Base-by-base conservation (phyloP, 2,329 filamentous ascomycete genomes). In the Calonectria leucothoes region DNA sequence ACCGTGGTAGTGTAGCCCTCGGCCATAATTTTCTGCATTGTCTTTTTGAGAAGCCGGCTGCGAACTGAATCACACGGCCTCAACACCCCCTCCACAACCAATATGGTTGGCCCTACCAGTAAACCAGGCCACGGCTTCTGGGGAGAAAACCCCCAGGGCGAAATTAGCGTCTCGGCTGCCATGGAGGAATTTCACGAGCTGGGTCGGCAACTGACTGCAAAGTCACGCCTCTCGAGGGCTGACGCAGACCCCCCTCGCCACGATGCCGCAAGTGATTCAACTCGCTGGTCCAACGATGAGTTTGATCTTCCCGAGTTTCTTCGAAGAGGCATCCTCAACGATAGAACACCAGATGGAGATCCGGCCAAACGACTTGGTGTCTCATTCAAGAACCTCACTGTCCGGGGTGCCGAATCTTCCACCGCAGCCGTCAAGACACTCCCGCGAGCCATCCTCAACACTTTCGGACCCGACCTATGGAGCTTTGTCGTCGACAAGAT, bases 391-490 rank as follows among this genome's bases (percentile, higher is more conserved):
- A 88, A 94, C 75, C 86, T 95, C 65, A 94, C 91, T 0, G 94
- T 95, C 23, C 91, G 92, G 81, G 94, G 93, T n/a, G 85, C 92
- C 10, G 90, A 91, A 59, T 90, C 90, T 4, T 91, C 91, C 0
- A 88, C 92, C 0, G 90, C 90, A 0, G 93, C 93, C 73, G 93
- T 93, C 39, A 90, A 90, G 75, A 94, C 93, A 0, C 83, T 95
- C 0, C 93, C 93, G 0, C 89, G 93, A 75, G 93, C 93, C 2
- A 87, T 95, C 33, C 74, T 94, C 10, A 93, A 93, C 29, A 94
- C 93, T 0, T 95, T 95, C 80, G 94, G 94, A 0, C 93, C 93
- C 0, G 94, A 95, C 82, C 84, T 95, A 0, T 95, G 94, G 81
- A 88, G 86, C 29, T 85, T 94, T 15, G 76, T 95, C 23, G 42